These are phyloP conservation scores for Sclerotinia subarctica DNA, from an alignment of 2,329 filamentous ascomycete genomes.

Conservation along the genomic window DNA sequence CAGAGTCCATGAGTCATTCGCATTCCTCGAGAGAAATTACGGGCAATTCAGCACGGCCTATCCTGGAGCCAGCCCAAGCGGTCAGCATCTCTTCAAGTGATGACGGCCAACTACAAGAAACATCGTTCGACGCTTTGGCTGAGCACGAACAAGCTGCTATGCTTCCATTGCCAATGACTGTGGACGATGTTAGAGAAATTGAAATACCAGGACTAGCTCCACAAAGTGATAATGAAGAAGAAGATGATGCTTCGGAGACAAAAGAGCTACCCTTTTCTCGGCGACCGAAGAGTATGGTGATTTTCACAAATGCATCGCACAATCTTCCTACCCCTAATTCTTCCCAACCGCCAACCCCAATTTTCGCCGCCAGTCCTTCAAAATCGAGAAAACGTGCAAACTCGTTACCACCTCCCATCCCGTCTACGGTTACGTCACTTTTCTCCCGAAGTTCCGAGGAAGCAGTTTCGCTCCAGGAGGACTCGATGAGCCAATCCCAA, in stretches of 20 bases:
- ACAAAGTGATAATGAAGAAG: slow-evolving; percentile 61
- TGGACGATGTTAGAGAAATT: slow-evolving; percentile 74
- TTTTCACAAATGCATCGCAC: slow-evolving; percentile 38
- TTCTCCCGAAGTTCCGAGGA: slow-evolving; percentile 23
- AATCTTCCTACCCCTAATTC: slow-evolving; percentile 33
- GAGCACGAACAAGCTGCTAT: slow-evolving; percentile 46
- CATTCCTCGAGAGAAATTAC: slow-evolving; percentile 51
- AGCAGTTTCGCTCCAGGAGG: not conserved
- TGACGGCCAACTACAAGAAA: slow-evolving; percentile 25
- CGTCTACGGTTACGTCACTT: slow-evolving; percentile 27
- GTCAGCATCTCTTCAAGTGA: slow-evolving; percentile 41
- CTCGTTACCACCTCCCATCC: slow-evolving; percentile 34
- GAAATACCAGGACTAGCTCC: slow-evolving; percentile 68
- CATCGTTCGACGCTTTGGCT: slow-evolving; percentile 28
- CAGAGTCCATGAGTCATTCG: slow-evolving; percentile 46
- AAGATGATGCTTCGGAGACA: slow-evolving; percentile 42
- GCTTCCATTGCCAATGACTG: slow-evolving; percentile 65
- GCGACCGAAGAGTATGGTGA: slow-evolving; percentile 44
- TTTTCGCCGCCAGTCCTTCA: slow-evolving; percentile 14
- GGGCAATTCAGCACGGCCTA: slow-evolving; percentile 29
- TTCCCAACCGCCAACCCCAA: slow-evolving; percentile 28
- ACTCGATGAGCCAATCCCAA: not conserved
- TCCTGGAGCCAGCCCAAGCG: slow-evolving; percentile 28
- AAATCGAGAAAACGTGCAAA: slow-evolving; percentile 34
- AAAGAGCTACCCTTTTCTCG: slow-evolving; percentile 39